Evolutionary conservation across 768 basidiomycete species (phyloP).

Genomic region (Hygrophorus russula): DNA sequence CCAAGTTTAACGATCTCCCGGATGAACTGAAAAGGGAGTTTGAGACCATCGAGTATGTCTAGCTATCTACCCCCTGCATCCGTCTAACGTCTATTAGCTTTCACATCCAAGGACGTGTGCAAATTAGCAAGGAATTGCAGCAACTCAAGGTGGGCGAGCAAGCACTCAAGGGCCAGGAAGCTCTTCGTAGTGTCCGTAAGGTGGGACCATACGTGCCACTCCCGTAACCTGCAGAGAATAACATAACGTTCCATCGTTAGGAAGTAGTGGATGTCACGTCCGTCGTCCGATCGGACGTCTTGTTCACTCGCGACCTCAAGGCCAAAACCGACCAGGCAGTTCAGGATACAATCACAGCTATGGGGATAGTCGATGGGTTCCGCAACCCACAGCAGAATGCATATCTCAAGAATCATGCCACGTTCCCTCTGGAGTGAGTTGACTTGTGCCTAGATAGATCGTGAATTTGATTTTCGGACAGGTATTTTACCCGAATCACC

Average conservation of each 20-base stretch:
- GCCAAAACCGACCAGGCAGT: constrained; percentile 67
- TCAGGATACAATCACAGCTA: constrained; percentile 71
- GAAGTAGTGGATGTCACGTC: constrained; percentile 54
- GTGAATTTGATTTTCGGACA: constrained; percentile 14
- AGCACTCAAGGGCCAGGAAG: constrained; percentile 59
- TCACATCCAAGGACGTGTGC: constrained; percentile 66
- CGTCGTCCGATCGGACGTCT: constrained; percentile 54
- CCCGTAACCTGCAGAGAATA: not conserved
- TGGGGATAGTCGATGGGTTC: constrained; percentile 69
- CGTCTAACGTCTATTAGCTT: constrained; percentile 26
- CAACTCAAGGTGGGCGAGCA: constrained; percentile 69
- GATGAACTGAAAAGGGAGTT: constrained; percentile 54
- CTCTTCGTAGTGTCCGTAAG: constrained; percentile 56
- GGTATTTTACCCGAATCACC: constrained; percentile 65
- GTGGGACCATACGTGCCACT: constrained; percentile 20
- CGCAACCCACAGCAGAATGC: constrained; percentile 61
- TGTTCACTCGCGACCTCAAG: constrained; percentile 60
- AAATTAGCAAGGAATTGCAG: constrained; percentile 71
- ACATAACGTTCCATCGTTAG: constrained; percentile 21
- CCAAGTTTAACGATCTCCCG: constrained; percentile 78
- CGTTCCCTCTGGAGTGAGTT: constrained; percentile 73
- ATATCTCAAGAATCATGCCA: constrained; percentile 67
- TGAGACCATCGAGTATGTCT: constrained; percentile 59
- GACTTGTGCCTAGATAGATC: not conserved
- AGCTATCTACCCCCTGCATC: constrained; percentile 4